Evolutionary conservation across 2,329 filamentous ascomycete species (phyloP).

Genomic region (Stemphylium beticola): DNA sequence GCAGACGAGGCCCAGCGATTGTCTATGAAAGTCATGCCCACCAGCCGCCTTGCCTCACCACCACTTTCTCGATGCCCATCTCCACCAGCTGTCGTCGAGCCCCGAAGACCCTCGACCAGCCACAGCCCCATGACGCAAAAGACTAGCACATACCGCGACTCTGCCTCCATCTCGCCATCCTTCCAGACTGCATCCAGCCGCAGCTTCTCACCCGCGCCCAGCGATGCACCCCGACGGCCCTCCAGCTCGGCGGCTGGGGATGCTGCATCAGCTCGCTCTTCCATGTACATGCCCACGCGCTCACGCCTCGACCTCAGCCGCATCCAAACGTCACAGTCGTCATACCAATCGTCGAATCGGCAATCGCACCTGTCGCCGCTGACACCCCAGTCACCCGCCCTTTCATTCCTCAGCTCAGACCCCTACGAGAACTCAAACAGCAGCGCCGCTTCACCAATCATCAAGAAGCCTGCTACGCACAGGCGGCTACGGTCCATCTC

Average conservation of each 20-base stretch:
- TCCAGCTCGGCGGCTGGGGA: conserved; percentile 25
- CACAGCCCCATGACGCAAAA: conserved; percentile 34
- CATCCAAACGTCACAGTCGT: conserved; percentile 23
- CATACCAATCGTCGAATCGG: conserved; percentile 18
- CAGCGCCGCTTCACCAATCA: conserved; percentile 40
- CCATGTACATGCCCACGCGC: conserved; percentile 32
- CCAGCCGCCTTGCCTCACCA: conserved; percentile 13
- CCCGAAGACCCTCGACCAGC: conserved; percentile 38
- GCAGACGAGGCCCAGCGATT: conserved; percentile 34
- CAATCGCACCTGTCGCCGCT: conserved; percentile 32
- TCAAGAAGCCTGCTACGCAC: conserved; percentile 44
- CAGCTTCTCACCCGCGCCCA: conserved; percentile 33
- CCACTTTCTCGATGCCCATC: conserved; percentile 32
- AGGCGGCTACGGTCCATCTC: conserved; percentile 47
- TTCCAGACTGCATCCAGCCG: conserved; percentile 32
- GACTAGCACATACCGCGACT: conserved; percentile 26
- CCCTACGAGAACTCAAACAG: conserved; percentile 44
- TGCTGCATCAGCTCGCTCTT: conserved; percentile 30
- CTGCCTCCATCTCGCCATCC: conserved; percentile 32
- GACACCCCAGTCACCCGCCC: conserved; percentile 40
- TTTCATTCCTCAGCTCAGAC: conserved; percentile 48
- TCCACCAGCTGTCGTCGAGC: conserved; percentile 27
- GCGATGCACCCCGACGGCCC: conserved; percentile 30
- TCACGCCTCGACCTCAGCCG: conserved; percentile 25
- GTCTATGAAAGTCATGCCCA: conserved; percentile 31